Evolutionary conservation across 768 basidiomycete genomes (phyloP), one percentile per base, ranked within the genome.

Genomic region (Rhodotorula paludigena): DNA sequence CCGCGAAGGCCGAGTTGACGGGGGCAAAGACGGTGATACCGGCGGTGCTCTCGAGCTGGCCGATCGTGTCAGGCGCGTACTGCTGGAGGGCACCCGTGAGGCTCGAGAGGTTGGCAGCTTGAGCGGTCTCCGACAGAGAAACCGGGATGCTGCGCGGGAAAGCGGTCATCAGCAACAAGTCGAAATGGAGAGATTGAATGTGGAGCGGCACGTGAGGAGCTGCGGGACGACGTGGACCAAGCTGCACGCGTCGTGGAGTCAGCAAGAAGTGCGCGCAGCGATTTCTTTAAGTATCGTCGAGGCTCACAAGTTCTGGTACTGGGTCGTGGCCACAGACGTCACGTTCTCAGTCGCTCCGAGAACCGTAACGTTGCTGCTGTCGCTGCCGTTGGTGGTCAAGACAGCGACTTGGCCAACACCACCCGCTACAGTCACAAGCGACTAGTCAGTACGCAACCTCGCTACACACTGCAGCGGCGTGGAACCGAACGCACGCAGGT

Each of bases 1-100:
- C 35, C 42, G 42, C 61, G 57, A 79, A 64, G 36, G 78, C 79
- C 28, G 74, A 69, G 69, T 80, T 74, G 64, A 69, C 73, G 23
- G 79, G 79, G 21, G 77, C 78, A 57, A 80, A 80, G 65, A 79
- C 69, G 53, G 79, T 80, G 66, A 80, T 57, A n/a, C 77, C 78
- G 21, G 60, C 47, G 4, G 75, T 51, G 5, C 51, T 39, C 33
- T 68, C 66, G 23, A 78, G 72, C 20, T 75, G 71, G 16, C 67
- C 65, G 20, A 78, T 66, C 25, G 79, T 66, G 35, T 71, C 73
- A 12, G 77, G 35, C 12, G 71, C 63, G 56, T 65, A 69, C 44
- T 66, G 52, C 4, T 58, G 47, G 18, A 78, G 73, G 16, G 77
- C 71, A 25, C 76, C 76, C 18, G 74, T 73, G 35, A 80, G 63